Evolutionary conservation across 345 rosid genomes (phyloP).

Genomic region (Theobroma cacao): DNA sequence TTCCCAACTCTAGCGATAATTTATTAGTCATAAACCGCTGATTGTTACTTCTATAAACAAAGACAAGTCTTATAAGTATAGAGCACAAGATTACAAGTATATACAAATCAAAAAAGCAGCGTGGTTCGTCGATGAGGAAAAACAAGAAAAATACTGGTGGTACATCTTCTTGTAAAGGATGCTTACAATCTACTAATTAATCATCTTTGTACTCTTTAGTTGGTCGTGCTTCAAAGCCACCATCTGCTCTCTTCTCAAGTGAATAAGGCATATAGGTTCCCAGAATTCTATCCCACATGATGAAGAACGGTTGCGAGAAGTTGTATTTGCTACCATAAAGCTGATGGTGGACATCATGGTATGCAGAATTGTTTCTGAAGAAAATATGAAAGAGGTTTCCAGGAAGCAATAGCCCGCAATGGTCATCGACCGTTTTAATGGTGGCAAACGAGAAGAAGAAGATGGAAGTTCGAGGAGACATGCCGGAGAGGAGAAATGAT

Average conservation of each 20-base stretch:
- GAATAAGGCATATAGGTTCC: constrained; percentile 85
- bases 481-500: constrained; percentile 77
- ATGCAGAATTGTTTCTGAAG: constrained; percentile 78
- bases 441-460: constrained; percentile 92
- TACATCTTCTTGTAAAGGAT: constrained; percentile 11
- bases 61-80: constrained; percentile 21
- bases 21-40: too few relatives aligned
- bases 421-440: constrained; percentile 83
- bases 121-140: not conserved
- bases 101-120: constrained; percentile 17
- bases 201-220: constrained; percentile 46
- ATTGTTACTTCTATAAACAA: constrained; percentile 15
- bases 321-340: constrained; percentile 72
- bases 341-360: constrained; percentile 86
- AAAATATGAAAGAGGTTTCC: constrained; percentile 72
- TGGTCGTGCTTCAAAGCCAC: constrained; percentile 74
- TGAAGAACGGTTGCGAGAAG: constrained; percentile 82
- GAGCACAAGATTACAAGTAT: constrained; percentile 19
- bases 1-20: too few relatives aligned
- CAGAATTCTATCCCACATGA: constrained; percentile 73
- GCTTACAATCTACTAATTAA: constrained; percentile 21
- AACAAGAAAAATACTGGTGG: not conserved
- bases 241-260: constrained; percentile 63
- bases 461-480: constrained; percentile 77
- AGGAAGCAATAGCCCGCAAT: constrained; percentile 81